Conservation (phyloP, 768 basidiomycete species). For the Inosperma sp. region DNA sequence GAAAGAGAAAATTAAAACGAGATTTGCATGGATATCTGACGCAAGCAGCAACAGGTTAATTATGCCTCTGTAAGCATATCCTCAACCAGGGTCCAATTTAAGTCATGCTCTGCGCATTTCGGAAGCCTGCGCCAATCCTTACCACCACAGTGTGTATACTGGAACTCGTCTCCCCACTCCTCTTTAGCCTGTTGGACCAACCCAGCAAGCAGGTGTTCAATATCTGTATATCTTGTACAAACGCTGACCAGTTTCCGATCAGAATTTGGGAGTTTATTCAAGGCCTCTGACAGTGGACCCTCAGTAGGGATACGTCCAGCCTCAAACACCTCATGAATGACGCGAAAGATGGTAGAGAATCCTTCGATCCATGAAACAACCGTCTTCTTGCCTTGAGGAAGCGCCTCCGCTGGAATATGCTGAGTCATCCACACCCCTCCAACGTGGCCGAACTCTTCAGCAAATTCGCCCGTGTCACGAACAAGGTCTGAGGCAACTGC, state of each 20-base stretch:
- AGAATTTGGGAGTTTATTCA: background rate
- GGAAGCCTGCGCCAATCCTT: background rate
- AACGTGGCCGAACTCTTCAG: background rate
- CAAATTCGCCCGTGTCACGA: background rate
- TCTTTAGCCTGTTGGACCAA: background rate
- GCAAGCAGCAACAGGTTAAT: too few species aligned
- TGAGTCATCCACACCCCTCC: background rate
- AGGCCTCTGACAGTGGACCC: background rate
- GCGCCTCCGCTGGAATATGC: background rate
- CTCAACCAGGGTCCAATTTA: background rate
- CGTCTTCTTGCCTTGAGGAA: background rate
- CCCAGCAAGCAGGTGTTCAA: background rate
- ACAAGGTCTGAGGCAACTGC: background rate
- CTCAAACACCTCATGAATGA: background rate
- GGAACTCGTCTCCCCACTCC: background rate
- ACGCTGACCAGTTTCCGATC: background rate
- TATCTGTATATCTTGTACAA: background rate
- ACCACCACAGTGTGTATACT: background rate
- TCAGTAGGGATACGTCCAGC: background rate
- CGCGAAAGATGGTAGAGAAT: background rate
- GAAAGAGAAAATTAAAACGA: too few species aligned
- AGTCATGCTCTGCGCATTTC: background rate
- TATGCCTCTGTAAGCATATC: too few species aligned
- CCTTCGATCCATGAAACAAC: background rate
- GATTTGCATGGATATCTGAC: too few species aligned